phyloP scores from a whole-genome alignment of 306 rosid genomes.

The Acmispon strigosus region DNA sequence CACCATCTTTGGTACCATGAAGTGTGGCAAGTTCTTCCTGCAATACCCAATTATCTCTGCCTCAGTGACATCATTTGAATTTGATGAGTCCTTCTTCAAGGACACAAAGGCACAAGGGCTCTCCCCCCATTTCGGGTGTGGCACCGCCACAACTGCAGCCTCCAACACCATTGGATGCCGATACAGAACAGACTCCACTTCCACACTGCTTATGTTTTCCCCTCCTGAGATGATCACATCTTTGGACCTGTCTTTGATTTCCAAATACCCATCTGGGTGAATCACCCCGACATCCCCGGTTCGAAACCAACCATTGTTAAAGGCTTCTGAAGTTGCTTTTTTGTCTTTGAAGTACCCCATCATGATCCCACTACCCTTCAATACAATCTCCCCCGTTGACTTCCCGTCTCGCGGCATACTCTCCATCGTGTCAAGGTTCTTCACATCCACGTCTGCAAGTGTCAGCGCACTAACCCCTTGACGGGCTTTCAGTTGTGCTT shows the following conservation, averaged over 20 bases:
- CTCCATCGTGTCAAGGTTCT: conserved; percentile 52
- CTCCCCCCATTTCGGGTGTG: conserved; percentile 84
- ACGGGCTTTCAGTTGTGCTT: conserved; percentile 59
- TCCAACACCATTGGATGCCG: conserved; percentile 61
- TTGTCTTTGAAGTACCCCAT: conserved; percentile 72
- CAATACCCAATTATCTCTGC: conserved; percentile 23
- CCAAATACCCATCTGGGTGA: conserved; percentile 78
- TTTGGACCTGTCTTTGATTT: conserved; percentile 79
- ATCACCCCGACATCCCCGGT: conserved; percentile 87
- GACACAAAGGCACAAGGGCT: conserved; percentile 82
- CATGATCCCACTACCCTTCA: conserved; percentile 81
- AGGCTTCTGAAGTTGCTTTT: conserved; percentile 39
- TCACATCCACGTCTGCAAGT: conserved; percentile 66
- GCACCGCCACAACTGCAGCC: conserved; percentile 95
- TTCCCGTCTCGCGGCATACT: conserved; percentile 66
- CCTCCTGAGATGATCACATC: conserved; percentile 95
- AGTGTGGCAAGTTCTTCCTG: conserved; percentile 35
- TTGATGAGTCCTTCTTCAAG: not conserved
- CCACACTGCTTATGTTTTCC: conserved; percentile 84
- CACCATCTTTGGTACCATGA: conserved; percentile 41
- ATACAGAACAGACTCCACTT: conserved; percentile 58
- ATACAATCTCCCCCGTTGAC: conserved; percentile 71
- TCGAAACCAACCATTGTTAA: conserved; percentile 69
- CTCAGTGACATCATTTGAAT: conserved; percentile 19
- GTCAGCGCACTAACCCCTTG: conserved; percentile 75